Base-by-base conservation (phyloP, 2,329 filamentous ascomycete species). In the Claviceps sp. region DNA sequence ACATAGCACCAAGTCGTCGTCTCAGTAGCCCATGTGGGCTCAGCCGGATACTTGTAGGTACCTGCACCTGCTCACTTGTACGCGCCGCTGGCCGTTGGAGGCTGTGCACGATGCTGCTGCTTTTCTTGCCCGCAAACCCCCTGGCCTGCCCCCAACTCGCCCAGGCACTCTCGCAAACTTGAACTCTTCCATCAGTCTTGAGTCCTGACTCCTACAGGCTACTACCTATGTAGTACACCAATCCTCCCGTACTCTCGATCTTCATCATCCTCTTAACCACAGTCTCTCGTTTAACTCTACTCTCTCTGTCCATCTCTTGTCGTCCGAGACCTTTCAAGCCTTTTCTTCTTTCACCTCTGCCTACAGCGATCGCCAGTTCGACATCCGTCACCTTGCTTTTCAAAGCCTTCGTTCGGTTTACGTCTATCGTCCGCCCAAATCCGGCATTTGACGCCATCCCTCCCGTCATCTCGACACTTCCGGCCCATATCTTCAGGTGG, bases 241-340 rank as follows among this genome's bases (percentile, higher is more conserved):
- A 36, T 37, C 37, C 43, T 37, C 42, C 23, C 29, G 17, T 47
- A 44, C 45, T 44, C 42, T 37, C 39, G 20, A 44, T 45, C 26
- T 16, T 46, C 23, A 45, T 45, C 13, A 14, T 29, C 43, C n/a
- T 29, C 11, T 50, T 22, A 46, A 52, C 43, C 34, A 5, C 45
- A 53, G 52, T 51, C 52, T 44, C 26, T 53, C 52, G 45, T 53
- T 53, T 53, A 51, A 45, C 22, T 47, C n/a, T 38, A 34, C 9
- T 23, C 16, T 11, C 22, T 22, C 13, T 20, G 7, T 17, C 39
- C 7, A 11, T 5, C 22, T 26, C 16, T 4, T 16, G 17, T 45
- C 22, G 1, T 23, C 47, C 8, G 40, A 8, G 4, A 13, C 17
- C 39, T 42, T 23, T 14, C 20, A 7, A 14, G 6, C 44, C 26